These are phyloP conservation scores for Talaromyces sp. DNA, from an alignment of 2,329 filamentous ascomycete species.

Conservation along the genomic window DNA sequence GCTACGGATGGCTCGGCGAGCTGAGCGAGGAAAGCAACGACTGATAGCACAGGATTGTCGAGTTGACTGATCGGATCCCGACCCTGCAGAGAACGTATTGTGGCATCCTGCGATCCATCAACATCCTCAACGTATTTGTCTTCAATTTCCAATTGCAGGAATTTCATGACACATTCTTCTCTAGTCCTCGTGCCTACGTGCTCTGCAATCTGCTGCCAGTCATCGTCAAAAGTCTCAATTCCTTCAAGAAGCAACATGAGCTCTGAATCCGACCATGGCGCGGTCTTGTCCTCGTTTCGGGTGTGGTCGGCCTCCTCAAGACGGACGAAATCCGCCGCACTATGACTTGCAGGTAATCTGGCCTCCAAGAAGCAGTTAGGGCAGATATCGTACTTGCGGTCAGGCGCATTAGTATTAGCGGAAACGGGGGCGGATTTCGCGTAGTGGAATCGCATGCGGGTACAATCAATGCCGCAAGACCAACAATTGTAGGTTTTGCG, in stretches of 20 bases:
- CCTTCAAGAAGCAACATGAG: conserved; percentile 85
- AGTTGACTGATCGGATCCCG: conserved; percentile 86
- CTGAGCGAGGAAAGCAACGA: conserved; percentile 89
- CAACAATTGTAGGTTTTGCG: conserved; percentile 76
- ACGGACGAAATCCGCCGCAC: conserved; percentile 78
- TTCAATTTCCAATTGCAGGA: conserved; percentile 93
- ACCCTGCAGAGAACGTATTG: conserved; percentile 70
- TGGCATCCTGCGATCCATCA: conserved; percentile 58
- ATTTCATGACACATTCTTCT: conserved; percentile 96
- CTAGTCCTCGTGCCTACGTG: conserved; percentile 88
- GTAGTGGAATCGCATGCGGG: conserved; percentile 67
- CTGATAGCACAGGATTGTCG: conserved; percentile 95
- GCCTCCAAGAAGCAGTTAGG: conserved; percentile 85
- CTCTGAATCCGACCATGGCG: conserved; percentile 88
- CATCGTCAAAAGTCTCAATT: conserved; percentile 88
- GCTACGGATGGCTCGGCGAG: conserved; percentile 87
- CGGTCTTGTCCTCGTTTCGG: conserved; percentile 74
- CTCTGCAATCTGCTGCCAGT: conserved; percentile 90
- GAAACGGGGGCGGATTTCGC: conserved; percentile 62
- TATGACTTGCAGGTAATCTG: conserved; percentile 76
- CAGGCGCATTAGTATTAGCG: conserved; percentile 54
- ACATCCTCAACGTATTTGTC: conserved; percentile 92
- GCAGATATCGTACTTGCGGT: conserved; percentile 81
- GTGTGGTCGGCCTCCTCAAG: conserved; percentile 85
- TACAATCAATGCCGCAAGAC: conserved; percentile 89